Evolutionary conservation across 2,329 filamentous ascomycete species (phyloP).

Genomic region (Ramularia collo-cygni): DNA sequence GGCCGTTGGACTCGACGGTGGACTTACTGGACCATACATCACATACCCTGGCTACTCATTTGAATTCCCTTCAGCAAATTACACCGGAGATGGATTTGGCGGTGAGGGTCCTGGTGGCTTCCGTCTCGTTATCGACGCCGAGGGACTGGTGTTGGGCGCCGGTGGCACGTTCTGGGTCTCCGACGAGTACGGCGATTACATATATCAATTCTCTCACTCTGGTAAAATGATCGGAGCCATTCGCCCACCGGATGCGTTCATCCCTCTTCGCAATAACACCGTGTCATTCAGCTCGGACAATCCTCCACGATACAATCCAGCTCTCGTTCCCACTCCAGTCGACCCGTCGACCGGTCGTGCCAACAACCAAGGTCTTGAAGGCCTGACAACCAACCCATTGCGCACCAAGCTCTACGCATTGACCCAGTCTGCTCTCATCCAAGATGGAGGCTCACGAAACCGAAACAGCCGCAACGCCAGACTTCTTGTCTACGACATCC

Average conservation of each 20-base stretch:
- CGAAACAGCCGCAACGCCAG: conserved; percentile 52
- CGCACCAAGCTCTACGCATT: conserved; percentile 59
- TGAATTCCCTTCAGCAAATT: conserved; percentile 56
- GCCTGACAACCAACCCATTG: conserved; percentile 55
- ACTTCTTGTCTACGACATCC: conserved; percentile 58
- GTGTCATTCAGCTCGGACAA: conserved; percentile 58
- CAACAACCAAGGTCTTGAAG: conserved; percentile 73
- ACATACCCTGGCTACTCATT: conserved; percentile 51
- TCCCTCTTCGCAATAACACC: conserved; percentile 56
- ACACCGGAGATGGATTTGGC: conserved; percentile 62
- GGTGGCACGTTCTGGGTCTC: conserved; percentile 61
- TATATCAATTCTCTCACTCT: conserved; percentile 56
- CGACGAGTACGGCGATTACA: conserved; percentile 65
- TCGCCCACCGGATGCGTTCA: conserved; percentile 56
- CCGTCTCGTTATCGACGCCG: conserved; percentile 56
- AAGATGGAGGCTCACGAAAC: conserved; percentile 54
- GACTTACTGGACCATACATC: conserved; percentile 44
- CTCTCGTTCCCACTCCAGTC: conserved; percentile 44
- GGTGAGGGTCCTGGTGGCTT: conserved; percentile 52
- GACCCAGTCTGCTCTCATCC: conserved; percentile 58
- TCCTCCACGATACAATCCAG: conserved; percentile 53
- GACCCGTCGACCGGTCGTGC: conserved; percentile 56
- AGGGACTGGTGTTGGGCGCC: conserved; percentile 56
- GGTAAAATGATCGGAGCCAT: conserved; percentile 59
- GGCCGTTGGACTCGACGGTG: conserved; percentile 57